These are phyloP conservation scores for Verticillium nubilum DNA, from an alignment of 2,329 filamentous ascomycete species.

Conservation along the genomic window DNA sequence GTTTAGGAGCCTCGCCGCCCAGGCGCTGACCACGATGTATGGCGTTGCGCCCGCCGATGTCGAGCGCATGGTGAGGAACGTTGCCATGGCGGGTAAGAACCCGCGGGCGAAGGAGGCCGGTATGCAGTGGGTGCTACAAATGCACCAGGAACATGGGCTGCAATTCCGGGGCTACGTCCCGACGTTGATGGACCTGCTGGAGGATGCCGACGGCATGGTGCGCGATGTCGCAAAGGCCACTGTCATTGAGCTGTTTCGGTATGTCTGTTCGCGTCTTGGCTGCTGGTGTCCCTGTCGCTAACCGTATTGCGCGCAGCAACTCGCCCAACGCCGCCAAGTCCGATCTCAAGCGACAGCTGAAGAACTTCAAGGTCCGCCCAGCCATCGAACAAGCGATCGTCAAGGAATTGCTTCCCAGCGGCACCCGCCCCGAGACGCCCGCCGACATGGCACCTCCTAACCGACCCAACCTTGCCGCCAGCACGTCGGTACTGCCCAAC, in stretches of 20 bases:
- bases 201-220: conserved; percentile 85
- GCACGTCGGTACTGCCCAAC: conserved; percentile 40
- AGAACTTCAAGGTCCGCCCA: conserved; percentile 77
- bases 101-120: conserved; percentile 77
- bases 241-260: conserved; percentile 84
- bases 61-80: conserved; percentile 73
- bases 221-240: conserved; percentile 78
- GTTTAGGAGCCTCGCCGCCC: conserved; percentile 66
- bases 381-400: conserved; percentile 80
- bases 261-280: conserved; percentile 17
- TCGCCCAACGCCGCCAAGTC: conserved; percentile 80
- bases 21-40: conserved; percentile 75
- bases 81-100: conserved; percentile 74
- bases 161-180: conserved; percentile 82
- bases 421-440: conserved; percentile 35
- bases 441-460: conserved; percentile 29
- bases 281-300: not conserved
- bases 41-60: conserved; percentile 64
- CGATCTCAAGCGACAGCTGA: conserved; percentile 81
- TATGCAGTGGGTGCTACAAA: conserved; percentile 81
- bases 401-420: conserved; percentile 58
- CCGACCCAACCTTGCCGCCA: conserved; percentile 37
- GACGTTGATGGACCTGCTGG: conserved; percentile 75
- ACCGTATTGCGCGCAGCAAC: conserved; percentile 33
- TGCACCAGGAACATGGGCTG: conserved; percentile 74